These are phyloP conservation scores for Eucalyptus tenuipes DNA, from an alignment of 345 rosid species.

Conservation along the genomic window DNA sequence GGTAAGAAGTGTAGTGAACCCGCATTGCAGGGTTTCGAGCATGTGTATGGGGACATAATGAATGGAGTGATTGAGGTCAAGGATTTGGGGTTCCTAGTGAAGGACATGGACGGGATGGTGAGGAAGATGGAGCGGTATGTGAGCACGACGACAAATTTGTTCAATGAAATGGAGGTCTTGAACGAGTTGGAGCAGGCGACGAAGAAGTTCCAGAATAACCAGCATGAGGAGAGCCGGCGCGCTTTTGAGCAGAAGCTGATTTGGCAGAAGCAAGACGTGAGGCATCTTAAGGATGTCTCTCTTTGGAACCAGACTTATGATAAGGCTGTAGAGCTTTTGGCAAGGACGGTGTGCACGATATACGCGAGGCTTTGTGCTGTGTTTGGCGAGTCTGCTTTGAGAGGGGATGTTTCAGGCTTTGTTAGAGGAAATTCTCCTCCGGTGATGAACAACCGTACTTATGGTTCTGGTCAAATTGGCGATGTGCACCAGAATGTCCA, in stretches of 20 bases:
- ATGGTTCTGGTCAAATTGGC: conserved; percentile 6
- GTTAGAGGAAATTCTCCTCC: conserved; percentile 5
- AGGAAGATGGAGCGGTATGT: conserved; percentile 87
- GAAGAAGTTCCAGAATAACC: conserved; percentile 67
- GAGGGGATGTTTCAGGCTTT: conserved; percentile 2
- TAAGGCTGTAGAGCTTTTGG: conserved; percentile 84
- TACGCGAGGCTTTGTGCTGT: conserved; percentile 59
- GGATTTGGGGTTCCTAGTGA: conserved; percentile 76
- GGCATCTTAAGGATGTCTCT: conserved; percentile 76
- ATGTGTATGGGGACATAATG: conserved; percentile 73
- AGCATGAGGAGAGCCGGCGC: conserved; percentile 72
- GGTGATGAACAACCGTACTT: conserved; percentile 8
- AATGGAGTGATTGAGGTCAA: conserved; percentile 70
- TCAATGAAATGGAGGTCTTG: conserved; percentile 82
- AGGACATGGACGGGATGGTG: conserved; percentile 89
- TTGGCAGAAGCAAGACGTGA: conserved; percentile 96
- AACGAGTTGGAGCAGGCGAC: conserved; percentile 75
- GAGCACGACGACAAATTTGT: conserved; percentile 58
- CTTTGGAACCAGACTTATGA: conserved; percentile 88
- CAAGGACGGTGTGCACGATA: conserved; percentile 78
- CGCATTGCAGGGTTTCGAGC: conserved; percentile 91
- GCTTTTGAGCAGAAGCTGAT: conserved; percentile 87
- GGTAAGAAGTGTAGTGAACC: conserved; percentile 86
- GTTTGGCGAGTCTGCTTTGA: conserved; percentile 43
- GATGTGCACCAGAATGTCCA: conserved; percentile 2